Evolutionary conservation across 257 asterid genomes (phyloP).

Genomic region (Lycium ferocissimum): DNA sequence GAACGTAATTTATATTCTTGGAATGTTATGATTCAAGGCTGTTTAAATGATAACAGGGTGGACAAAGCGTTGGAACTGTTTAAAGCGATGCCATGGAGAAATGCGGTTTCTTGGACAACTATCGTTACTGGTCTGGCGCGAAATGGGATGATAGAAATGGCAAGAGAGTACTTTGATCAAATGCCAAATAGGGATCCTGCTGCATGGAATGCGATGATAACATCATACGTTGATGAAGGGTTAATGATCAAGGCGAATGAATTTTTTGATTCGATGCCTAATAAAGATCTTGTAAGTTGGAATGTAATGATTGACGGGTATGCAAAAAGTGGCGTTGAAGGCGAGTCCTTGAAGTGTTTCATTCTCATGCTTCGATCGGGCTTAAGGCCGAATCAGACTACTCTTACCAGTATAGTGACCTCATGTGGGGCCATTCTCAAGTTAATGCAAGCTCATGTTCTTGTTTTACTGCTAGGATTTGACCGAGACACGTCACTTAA

Average conservation of each 20-base stretch:
- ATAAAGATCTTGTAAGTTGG: slow-evolving; percentile 54
- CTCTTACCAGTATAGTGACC: slow-evolving; percentile 33
- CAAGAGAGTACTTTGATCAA: slow-evolving; percentile 60
- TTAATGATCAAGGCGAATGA: slow-evolving; percentile 30
- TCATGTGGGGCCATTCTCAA: slow-evolving; percentile 27
- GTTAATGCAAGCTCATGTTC: slow-evolving; percentile 29
- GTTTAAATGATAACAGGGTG: slow-evolving; percentile 52
- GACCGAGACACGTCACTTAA: slow-evolving; percentile 23
- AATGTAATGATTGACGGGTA: slow-evolving; percentile 62
- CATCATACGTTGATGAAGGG: slow-evolving; percentile 41
- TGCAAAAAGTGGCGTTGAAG: slow-evolving; percentile 49
- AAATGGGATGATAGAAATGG: slow-evolving; percentile 55
- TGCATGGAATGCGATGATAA: slow-evolving; percentile 76
- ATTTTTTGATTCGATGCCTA: slow-evolving; percentile 44
- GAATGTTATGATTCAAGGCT: slow-evolving; percentile 58
- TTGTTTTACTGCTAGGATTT: slow-evolving; percentile 28
- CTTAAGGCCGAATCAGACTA: slow-evolving; percentile 31
- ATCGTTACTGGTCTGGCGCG: slow-evolving; percentile 67
- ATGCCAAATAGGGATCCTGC: slow-evolving; percentile 64
- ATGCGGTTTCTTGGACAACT: slow-evolving; percentile 64
- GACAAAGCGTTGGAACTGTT: slow-evolving; percentile 54
- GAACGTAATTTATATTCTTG: slow-evolving; percentile 55
- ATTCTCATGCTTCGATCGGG: slow-evolving; percentile 24
- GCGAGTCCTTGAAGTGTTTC: slow-evolving; percentile 28
- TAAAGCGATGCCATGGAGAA: slow-evolving; percentile 57